phyloP scores from a whole-genome alignment of 2,329 filamentous ascomycete species.

The Apiospora marii region DNA sequence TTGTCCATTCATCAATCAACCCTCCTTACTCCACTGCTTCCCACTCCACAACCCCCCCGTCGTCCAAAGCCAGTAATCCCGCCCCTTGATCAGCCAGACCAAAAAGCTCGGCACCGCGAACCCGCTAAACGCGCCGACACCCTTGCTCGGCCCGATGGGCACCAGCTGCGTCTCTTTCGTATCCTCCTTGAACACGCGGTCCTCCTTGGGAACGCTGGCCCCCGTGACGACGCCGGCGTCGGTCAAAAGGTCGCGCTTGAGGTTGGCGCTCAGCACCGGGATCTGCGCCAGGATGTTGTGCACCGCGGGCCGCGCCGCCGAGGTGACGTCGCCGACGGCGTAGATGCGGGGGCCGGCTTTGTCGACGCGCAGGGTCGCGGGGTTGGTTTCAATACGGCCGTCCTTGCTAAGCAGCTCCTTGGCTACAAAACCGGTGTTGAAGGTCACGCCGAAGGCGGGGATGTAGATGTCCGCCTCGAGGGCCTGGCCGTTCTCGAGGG shows the following conservation, averaged over 20 bases:
- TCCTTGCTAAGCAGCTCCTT: conserved; percentile 41
- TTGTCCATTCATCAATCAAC: no score
- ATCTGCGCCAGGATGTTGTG: conserved; percentile 51
- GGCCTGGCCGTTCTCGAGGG: conserved; percentile 48
- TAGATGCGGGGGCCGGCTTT: conserved; percentile 48
- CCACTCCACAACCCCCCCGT: conserved; percentile 57
- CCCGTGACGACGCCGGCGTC: conserved; percentile 40
- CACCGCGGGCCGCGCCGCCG: conserved; percentile 49
- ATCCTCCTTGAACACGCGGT: conserved; percentile 52
- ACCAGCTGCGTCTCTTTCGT: conserved; percentile 54
- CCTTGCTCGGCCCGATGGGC: conserved; percentile 53
- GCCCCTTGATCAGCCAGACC: conserved; percentile 58
- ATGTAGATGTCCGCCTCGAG: conserved; percentile 57
- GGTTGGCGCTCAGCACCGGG: conserved; percentile 54
- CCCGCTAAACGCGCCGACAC: conserved; percentile 54
- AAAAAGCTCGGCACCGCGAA: conserved; percentile 51
- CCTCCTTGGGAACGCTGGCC: conserved; percentile 31
- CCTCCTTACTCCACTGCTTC: conserved; percentile 57
- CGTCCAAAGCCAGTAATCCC: conserved; percentile 61
- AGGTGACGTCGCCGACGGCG: conserved; percentile 54
- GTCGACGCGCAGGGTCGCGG: conserved; percentile 47
- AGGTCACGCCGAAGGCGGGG: conserved; percentile 50
- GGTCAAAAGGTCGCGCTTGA: conserved; percentile 57
- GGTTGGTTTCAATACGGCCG: conserved; percentile 48
- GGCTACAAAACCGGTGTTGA: conserved; percentile 51